These are phyloP conservation scores for Vitis amurensis DNA, from an alignment of 164 flowering plant species.

Conservation along the genomic window DNA sequence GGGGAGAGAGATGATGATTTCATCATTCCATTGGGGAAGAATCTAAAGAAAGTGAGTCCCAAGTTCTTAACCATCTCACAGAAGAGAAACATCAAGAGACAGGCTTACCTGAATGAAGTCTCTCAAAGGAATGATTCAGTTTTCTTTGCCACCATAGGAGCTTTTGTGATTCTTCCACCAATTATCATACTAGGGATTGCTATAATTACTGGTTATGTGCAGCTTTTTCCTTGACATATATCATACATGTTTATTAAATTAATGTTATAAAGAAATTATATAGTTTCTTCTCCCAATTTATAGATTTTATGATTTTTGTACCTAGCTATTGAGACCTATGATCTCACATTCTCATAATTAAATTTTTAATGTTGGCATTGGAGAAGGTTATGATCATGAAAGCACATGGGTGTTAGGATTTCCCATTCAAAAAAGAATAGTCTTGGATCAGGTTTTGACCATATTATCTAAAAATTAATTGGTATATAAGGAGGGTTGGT, in stretches of 20 bases:
- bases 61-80: slow-evolving; percentile 77
- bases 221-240: slow-evolving; percentile 75
- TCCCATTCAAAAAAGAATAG: too few relatives aligned
- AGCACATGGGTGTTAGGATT: too few relatives aligned
- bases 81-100: slow-evolving; percentile 91
- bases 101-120: slow-evolving; percentile 74
- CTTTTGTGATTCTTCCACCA: slow-evolving; percentile 82
- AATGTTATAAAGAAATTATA: not conserved
- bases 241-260: not conserved
- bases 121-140: slow-evolving; percentile 82
- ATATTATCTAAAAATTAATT: too few relatives aligned
- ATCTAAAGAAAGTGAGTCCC: slow-evolving; percentile 67
- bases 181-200: slow-evolving; percentile 75
- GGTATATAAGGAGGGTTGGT: too few relatives aligned
- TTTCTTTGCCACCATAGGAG: slow-evolving; percentile 87
- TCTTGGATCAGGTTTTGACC: too few relatives aligned
- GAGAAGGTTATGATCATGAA: too few relatives aligned
- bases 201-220: slow-evolving; percentile 80
- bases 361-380: too few relatives aligned
- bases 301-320: not conserved
- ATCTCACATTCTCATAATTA: too few relatives aligned
- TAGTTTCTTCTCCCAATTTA: not conserved
- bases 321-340: too few relatives aligned
- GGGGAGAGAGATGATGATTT: slow-evolving; percentile 76
- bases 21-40: slow-evolving; percentile 74